These are phyloP conservation scores for Pyrus betulifolia DNA, from an alignment of 306 rosid species.

Conservation along the genomic window DNA sequence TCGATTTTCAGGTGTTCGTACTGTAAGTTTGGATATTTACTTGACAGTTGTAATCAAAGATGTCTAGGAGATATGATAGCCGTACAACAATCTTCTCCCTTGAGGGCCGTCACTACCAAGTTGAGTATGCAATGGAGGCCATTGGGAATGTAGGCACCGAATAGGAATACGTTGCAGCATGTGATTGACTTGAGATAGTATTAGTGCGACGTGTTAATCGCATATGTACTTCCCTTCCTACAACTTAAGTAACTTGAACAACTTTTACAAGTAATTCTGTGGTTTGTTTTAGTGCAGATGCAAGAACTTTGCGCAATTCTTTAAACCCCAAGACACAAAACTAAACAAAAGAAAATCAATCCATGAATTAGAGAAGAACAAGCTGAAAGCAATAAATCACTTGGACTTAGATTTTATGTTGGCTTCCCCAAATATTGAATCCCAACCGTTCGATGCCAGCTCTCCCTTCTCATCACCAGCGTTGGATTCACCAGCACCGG, in stretches of 20 bases:
- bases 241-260: not conserved
- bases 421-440: constrained; percentile 12
- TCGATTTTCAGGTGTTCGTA: not conserved
- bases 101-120: constrained; percentile 38
- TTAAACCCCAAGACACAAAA: constrained; percentile 7
- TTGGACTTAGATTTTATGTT: constrained; percentile 20
- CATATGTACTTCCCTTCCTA: not conserved
- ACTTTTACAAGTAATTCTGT: not conserved
- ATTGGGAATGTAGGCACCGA: constrained; percentile 20
- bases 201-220: too few relatives aligned
- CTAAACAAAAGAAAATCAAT: not conserved
- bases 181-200: too few relatives aligned
- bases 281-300: constrained; percentile 34
- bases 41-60: constrained; percentile 3
- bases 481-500: constrained; percentile 35
- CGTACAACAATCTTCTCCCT: constrained; percentile 41
- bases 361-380: constrained; percentile 11
- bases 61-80: constrained; percentile 23
- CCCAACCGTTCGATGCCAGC: constrained; percentile 15
- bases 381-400: constrained; percentile 17
- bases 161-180: constrained; percentile 1
- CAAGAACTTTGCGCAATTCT: constrained; percentile 22
- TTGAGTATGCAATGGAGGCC: constrained; percentile 37
- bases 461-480: constrained; percentile 55
- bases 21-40: too few relatives aligned